Percentiles rank a stretch among this genome's conserved stretches.
phyloP scores from a whole-genome alignment of 495 filamentous ascomycete species.

The Tuber umbilicatum region DNA sequence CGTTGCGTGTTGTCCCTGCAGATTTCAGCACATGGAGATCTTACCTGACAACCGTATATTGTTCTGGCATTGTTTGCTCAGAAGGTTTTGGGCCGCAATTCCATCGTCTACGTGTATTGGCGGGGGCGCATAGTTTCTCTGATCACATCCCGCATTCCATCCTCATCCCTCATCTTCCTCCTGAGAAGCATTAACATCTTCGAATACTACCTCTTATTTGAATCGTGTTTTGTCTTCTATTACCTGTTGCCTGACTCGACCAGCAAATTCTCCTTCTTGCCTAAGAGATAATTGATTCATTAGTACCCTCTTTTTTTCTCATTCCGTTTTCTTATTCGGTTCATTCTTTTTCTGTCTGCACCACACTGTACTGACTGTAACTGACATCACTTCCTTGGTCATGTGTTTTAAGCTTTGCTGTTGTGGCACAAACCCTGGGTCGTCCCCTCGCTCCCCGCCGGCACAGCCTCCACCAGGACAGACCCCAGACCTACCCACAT shows the following conservation, averaged over 20 bases:
- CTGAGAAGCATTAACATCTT: background rate
- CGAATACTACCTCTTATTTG: background rate
- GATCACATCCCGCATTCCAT: background rate
- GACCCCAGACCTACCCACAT: constrained; percentile 6
- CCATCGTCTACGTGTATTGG: background rate
- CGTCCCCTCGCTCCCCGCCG: background rate
- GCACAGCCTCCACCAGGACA: constrained; percentile 6
- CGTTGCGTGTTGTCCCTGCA: constrained; percentile 5
- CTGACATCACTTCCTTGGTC: constrained; percentile 15
- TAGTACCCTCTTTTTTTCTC: constrained; percentile 6
- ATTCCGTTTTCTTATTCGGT: constrained; percentile 8
- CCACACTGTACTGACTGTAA: background rate
- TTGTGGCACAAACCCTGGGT: constrained; percentile 11
- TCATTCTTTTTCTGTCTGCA: constrained; percentile 8
- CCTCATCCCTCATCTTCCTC: constrained; percentile 2
- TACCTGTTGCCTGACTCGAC: background rate
- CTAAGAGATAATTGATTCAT: background rate
- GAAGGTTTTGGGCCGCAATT: background rate
- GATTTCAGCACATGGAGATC: background rate
- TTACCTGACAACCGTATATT: background rate
- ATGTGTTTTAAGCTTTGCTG: constrained; percentile 34
- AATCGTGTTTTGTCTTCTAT: background rate
- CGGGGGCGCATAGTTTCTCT: background rate
- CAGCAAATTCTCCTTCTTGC: background rate
- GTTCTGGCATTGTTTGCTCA: background rate